Evolutionary conservation across 345 rosid species (phyloP), one percentile per base, ranked within the genome.

Genomic region (Linum lewisii): DNA sequence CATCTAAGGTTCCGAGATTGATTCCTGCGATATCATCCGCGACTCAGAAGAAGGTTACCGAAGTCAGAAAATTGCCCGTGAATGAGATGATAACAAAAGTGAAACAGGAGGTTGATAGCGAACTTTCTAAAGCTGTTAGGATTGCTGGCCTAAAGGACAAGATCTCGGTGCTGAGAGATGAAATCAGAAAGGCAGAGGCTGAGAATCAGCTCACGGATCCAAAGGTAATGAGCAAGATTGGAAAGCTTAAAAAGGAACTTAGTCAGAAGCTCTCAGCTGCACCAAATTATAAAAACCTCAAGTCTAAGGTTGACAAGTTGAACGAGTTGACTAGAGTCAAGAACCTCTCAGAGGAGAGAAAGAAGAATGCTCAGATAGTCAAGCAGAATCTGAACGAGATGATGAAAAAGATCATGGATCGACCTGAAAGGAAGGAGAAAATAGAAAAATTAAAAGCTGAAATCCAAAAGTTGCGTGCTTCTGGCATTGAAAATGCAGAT

Each of bases 61-160:
- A 2, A 6, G 32, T 29, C 5, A 8, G 7, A 29, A 29, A 29
- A 29, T 29, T 29, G 1, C 7, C 81, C 63, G 54, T 86, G 36
- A 67, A 76, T 54, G 82, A 72, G 66, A 79, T 88, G 91, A 82
- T 88, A 34, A 78, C 66, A 64, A 88, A 79, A 71, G 78, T 88
- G 69, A 76, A 76, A 74, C 75, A 70, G 54, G 95, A 83, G 83
- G 72, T 92, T 61, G 82, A 86, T 63, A 77, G 77, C n/a, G 98
- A 88, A 75, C 83, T 67, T 63, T 60, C 78, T 42, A 79, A 80
- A 74, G 97, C 98, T 58, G 73, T 74, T 50, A 77, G 71, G 59
- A 80, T 83, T 21, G 7, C 78, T 68, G 95, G 87, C 57, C 67
- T 83, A 62, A 63, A 76, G 58, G 93, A 81, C 66, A 82, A 83